Evolutionary conservation across 2,329 filamentous ascomycete species (phyloP), one percentile per base, ranked within the genome.

Genomic region (Fusarium globosum): DNA sequence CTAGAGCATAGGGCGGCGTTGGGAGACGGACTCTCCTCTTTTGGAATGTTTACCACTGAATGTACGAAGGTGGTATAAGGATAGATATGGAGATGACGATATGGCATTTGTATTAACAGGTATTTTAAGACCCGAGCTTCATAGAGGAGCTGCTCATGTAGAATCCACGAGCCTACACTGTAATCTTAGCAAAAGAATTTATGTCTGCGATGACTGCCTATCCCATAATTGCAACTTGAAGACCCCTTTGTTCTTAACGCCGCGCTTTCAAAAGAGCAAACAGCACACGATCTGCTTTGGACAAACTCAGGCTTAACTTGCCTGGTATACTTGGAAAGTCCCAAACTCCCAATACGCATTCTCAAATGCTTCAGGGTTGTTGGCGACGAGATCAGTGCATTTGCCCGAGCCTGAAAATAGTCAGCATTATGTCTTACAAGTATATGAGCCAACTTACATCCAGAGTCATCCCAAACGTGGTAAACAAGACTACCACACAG

Each of bases 261-360:
- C 77, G 36, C 69, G 77, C 77, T 79, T 62, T 57, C 35, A 58
- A 68, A 53, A 30, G 26, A 61, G 61, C 36, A 52, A 68, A 61
- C 33, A 41, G 39, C 36, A 42, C 23, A 43, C 26, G 16, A 18
- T 41, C 16, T 36, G 26, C 21, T 41, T 6, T 43, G 35, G 39
- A 43, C 20, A 13, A 41, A 41, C 30, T 35, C 30, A 33, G 43
- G 11, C 26, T 65, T 67, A 81, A 7, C 76, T 70, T 14, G 80
- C 49, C 56, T 83, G 80, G 77, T 91, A 92, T 6, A 92, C 86
- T 69, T 88, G 83, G 71, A 92, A 91, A 15, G 83, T 80, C 5
- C 86, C 88, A 81, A 92, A 91, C 81, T 89, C 89, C 91, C 88
- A 94, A 78, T 86, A 93, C 3, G 88, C 91, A 76, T 88, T 85